Conservation (phyloP, 2,329 filamentous ascomycete genomes). For the Aspergillus brasiliensis region DNA sequence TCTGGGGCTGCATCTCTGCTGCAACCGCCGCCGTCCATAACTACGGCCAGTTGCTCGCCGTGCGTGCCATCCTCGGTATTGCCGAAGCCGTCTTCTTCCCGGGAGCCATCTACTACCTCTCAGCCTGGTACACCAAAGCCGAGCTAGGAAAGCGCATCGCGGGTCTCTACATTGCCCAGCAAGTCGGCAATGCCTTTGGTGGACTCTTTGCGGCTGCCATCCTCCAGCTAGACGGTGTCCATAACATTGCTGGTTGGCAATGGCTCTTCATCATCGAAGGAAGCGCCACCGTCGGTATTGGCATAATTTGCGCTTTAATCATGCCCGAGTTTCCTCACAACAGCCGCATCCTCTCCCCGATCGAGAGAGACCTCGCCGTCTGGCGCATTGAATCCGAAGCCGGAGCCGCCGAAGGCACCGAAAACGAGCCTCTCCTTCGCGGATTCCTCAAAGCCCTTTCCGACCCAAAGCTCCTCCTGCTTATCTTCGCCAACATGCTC, state of each 20-base stretch:
- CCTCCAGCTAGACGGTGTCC: slow-evolving; percentile 25
- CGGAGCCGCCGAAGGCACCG: slow-evolving; percentile 42
- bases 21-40: slow-evolving; percentile 55
- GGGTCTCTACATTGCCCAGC: slow-evolving; percentile 32
- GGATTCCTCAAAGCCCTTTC: slow-evolving; percentile 33
- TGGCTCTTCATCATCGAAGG: slow-evolving; percentile 37
- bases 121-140: slow-evolving; percentile 45
- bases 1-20: slow-evolving; percentile 64
- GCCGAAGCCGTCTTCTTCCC: slow-evolving; percentile 64
- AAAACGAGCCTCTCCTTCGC: slow-evolving; percentile 31
- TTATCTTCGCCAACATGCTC: slow-evolving; percentile 45
- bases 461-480: slow-evolving; percentile 42
- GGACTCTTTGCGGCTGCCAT: slow-evolving; percentile 31
- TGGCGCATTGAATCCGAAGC: slow-evolving; percentile 37
- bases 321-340: slow-evolving; percentile 48
- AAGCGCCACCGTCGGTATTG: slow-evolving; percentile 29
- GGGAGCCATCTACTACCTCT: slow-evolving; percentile 45
- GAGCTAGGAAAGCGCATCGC: slow-evolving; percentile 35
- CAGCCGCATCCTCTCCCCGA: slow-evolving; percentile 32
- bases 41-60: slow-evolving; percentile 57
- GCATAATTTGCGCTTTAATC: slow-evolving; percentile 35
- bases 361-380: slow-evolving; percentile 26
- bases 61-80: slow-evolving; percentile 63
- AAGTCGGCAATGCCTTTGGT: slow-evolving; percentile 30
- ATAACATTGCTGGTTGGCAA: slow-evolving; percentile 27